phyloP scores from a whole-genome alignment of 2,329 filamentous ascomycete species.

The Cladobotryum mycophilum region DNA sequence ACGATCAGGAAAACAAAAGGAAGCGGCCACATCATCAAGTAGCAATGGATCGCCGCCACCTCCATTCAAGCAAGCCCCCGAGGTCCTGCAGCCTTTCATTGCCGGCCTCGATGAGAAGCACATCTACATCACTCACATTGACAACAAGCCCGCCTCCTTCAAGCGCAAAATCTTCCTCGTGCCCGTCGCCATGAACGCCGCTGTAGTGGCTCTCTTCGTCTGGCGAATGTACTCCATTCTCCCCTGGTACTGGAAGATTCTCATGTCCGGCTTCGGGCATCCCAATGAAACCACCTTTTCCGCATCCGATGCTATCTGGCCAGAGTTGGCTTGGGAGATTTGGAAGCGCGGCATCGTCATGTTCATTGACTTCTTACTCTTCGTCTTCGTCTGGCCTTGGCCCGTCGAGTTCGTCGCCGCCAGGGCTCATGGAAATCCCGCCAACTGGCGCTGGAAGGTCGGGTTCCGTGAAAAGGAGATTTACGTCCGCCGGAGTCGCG shows the following conservation, averaged over 20 bases:
- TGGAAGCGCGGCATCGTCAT: constrained; percentile 58
- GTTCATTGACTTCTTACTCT: constrained; percentile 65
- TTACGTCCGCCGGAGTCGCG: constrained; percentile 69
- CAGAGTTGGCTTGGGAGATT: constrained; percentile 51
- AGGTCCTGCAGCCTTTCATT: constrained; percentile 59
- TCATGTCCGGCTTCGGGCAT: constrained; percentile 59
- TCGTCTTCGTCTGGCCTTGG: constrained; percentile 66
- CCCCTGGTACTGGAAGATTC: constrained; percentile 66
- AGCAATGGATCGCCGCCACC: constrained; percentile 39
- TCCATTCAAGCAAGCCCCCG: constrained; percentile 63
- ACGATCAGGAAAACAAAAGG: constrained; percentile 27
- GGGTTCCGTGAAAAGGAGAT: constrained; percentile 78
- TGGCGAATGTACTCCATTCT: constrained; percentile 63
- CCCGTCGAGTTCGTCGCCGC: constrained; percentile 66
- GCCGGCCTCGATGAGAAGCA: constrained; percentile 58
- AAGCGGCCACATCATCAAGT: constrained; percentile 16
- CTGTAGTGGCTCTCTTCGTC: constrained; percentile 56
- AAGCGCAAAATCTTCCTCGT: constrained; percentile 81
- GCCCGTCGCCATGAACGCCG: constrained; percentile 68
- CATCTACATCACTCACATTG: constrained; percentile 81
- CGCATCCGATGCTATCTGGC: constrained; percentile 48
- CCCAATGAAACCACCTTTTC: constrained; percentile 61
- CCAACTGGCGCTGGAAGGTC: constrained; percentile 64
- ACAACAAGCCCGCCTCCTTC: constrained; percentile 60
- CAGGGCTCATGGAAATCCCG: constrained; percentile 51